Base-by-base conservation (phyloP, 108 stramenopile genomes). In the Cylindrotheca closterium region DNA sequence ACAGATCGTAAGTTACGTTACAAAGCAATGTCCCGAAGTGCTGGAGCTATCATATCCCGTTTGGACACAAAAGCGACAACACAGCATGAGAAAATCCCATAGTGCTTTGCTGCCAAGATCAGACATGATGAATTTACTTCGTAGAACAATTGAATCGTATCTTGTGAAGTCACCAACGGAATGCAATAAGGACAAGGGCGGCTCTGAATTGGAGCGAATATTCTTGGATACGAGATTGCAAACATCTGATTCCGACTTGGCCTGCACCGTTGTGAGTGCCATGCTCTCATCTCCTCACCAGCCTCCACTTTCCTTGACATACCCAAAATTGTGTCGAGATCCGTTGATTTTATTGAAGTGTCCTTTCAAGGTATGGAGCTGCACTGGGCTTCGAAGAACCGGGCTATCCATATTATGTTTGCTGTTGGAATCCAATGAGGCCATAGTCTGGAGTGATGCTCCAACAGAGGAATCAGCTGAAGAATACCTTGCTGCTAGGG, bases 311-410 rank as follows among this genome's bases (percentile, higher is more conserved):
- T 65, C 60, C 51, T 48, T 66, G 28, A 81, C 70, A n/a, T 88
- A 92, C 46, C 15, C 62, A 2, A 56, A 52, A 1, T 53, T 88
- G 2, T 82, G 76, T 51, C 71, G 79, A 51, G 90, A 92, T 63
- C 90, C 87, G 4, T 57, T 92, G 28, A 61, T 83, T 10, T 19
- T 88, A 26, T 60, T 92, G 31, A 82, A 87, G 60, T 84, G 78
- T 51, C 58, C 78, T 4, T 55, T 79, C 29, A 59, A 55, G 22
- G 61, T 83, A 3, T 92, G 85, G 87, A 68, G 73, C 55, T 52
- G 77, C 32, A 32, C 51, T n/a, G 79, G 81, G 22, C 25, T 88
- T 17, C 71, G 90, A 37, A 59, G 85, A 19, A 71, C 88, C 29
- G 49, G 67, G 12, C 51, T 92, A 42, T 56, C 68, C 29, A 57